These are phyloP conservation scores for Malassezia equina DNA, from an alignment of 1,284 basidiomycete genomes.

Conservation along the genomic window DNA sequence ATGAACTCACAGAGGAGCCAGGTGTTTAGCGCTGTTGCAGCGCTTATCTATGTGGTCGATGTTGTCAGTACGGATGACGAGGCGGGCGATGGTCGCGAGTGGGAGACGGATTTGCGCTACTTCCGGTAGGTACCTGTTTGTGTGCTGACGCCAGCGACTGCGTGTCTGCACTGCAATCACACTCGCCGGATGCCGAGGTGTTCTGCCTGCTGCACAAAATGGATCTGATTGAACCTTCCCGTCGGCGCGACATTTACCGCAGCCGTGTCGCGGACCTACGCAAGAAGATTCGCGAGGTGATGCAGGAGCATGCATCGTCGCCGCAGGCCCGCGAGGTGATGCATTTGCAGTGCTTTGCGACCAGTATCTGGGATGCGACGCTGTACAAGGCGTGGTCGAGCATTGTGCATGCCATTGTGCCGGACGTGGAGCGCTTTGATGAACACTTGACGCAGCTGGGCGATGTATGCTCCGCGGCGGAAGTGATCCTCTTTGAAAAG, in stretches of 20 bases:
- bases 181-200: constrained; percentile 60
- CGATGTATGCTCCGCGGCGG: constrained; percentile 72
- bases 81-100: constrained; percentile 50
- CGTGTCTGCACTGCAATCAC: constrained; percentile 30
- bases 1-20: constrained; percentile 76
- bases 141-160: constrained; percentile 27
- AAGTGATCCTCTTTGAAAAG: constrained; percentile 90
- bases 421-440: constrained; percentile 78
- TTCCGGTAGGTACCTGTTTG: constrained; percentile 28
- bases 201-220: constrained; percentile 96
- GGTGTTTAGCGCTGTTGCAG: constrained; percentile 89
- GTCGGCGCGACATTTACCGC: constrained; percentile 56
- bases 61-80: constrained; percentile 51
- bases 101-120: constrained; percentile 49
- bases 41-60: constrained; percentile 97
- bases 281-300: constrained; percentile 28
- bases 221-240: constrained; percentile 60
- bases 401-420: constrained; percentile 91
- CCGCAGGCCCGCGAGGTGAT: constrained; percentile 48
- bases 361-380: constrained; percentile 94
- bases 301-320: constrained; percentile 50
- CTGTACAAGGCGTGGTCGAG: constrained; percentile 98
- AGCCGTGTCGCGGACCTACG: constrained; percentile 48
- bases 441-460: constrained; percentile 76
- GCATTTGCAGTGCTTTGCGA: constrained; percentile 60